These are phyloP conservation scores for Yamadazyma songkhlaensis DNA, from an alignment of 1,139 yeast species.

Conservation along the genomic window DNA sequence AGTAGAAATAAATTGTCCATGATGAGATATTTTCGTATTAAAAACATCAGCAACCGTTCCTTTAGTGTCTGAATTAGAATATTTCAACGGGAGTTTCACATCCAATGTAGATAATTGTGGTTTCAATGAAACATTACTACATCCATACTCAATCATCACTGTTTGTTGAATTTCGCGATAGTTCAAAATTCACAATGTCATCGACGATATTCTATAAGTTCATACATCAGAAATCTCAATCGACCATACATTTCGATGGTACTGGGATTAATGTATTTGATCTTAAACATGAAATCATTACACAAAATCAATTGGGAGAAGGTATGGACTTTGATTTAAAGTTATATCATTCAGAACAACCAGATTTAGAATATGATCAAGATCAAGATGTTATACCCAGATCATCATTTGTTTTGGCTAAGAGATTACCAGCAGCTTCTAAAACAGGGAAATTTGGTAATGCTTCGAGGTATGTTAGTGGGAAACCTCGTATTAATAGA, in stretches of 20 bases:
- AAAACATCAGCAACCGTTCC: conserved; percentile 1
- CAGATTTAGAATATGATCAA: conserved; percentile 80
- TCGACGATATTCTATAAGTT: conserved; percentile 88
- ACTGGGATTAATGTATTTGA: conserved; percentile 95
- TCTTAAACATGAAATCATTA: conserved; percentile 83
- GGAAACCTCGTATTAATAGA: conserved; percentile 63
- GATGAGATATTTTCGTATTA: neutral
- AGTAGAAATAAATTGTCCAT: conserved; percentile 1
- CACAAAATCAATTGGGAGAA: conserved; percentile 75
- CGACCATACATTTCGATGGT: conserved; percentile 87
- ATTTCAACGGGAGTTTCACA: conserved; percentile 34
- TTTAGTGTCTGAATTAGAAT: conserved; percentile 11
- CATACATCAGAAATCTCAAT: conserved; percentile 77
- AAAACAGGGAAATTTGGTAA: conserved; percentile 62
- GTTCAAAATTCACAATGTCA: conserved; percentile 45
- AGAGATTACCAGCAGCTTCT: conserved; percentile 68
- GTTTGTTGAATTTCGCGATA: neutral
- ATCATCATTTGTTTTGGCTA: conserved; percentile 78
- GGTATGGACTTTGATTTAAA: conserved; percentile 82
- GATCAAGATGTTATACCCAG: conserved; percentile 90
- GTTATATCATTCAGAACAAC: conserved; percentile 60
- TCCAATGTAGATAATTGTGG: conserved; percentile 19
- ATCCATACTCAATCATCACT: conserved; percentile 13
- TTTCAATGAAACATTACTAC: conserved; percentile 21
- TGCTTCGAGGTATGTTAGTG: conserved; percentile 81